phyloP scores from a whole-genome alignment of 2,329 filamentous ascomycete genomes.

The Trichoderma endophyticum region DNA sequence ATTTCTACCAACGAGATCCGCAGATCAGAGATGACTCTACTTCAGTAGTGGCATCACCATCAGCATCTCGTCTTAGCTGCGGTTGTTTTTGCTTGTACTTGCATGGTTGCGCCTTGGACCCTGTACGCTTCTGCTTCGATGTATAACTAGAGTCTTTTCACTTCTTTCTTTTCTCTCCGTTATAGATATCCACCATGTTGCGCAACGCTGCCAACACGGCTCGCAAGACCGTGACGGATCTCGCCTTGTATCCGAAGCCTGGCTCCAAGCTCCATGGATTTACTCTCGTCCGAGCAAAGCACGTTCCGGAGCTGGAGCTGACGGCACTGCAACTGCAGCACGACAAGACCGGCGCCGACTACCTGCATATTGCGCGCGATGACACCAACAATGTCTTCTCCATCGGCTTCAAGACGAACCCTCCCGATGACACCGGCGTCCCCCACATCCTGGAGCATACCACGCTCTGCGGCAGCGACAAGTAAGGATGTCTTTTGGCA shows the following conservation, averaged over 20 bases:
- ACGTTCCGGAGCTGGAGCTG: conserved; percentile 89
- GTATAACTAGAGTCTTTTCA: conserved; percentile 9
- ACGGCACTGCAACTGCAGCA: conserved; percentile 88
- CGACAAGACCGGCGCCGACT: conserved; percentile 93
- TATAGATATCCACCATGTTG: conserved; percentile 41
- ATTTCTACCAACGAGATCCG: conserved; percentile 8
- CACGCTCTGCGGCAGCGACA: conserved; percentile 90
- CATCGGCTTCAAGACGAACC: conserved; percentile 98
- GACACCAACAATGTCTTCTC: conserved; percentile 99
- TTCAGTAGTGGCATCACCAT: neutral
- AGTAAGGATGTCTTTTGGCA: conserved; percentile 49
- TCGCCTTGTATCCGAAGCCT: conserved; percentile 70
- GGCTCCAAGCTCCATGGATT: conserved; percentile 92
- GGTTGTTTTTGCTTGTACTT: neutral
- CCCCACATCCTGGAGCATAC: conserved; percentile 98
- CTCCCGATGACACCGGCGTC: conserved; percentile 90
- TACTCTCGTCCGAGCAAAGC: conserved; percentile 81
- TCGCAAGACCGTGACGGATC: conserved; percentile 67
- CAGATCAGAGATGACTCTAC: neutral
- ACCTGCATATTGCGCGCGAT: conserved; percentile 89
- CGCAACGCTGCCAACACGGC: conserved; percentile 51
- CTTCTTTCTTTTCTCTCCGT: neutral
- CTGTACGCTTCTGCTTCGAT: neutral
- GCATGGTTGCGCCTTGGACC: neutral
- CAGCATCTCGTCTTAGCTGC: neutral